Evolutionary conservation across 148 eudicot species (phyloP).

Genomic region (Heliamphora exappendiculata): DNA sequence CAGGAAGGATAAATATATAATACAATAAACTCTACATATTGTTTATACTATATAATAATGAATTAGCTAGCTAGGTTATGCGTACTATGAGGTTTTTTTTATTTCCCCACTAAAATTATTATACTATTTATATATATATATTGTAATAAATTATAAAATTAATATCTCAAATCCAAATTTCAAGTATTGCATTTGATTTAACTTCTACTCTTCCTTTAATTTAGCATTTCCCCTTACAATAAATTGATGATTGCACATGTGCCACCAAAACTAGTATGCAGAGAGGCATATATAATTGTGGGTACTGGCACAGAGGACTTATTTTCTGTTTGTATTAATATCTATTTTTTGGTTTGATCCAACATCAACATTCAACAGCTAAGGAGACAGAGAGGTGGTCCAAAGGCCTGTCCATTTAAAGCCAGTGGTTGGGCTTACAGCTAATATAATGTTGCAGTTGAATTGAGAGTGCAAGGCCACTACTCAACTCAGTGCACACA

Average conservation of each 20-base stretch:
- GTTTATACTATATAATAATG: too few species aligned
- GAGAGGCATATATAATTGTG: not conserved
- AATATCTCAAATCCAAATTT: too few species aligned
- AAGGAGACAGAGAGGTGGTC: conserved; percentile 7
- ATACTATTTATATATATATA: too few species aligned
- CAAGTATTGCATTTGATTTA: too few species aligned
- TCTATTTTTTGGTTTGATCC: not conserved
- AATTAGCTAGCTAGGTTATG: too few species aligned
- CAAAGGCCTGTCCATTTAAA: conserved; percentile 11
- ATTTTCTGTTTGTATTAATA: not conserved
- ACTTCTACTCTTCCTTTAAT: not conserved
- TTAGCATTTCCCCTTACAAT: not conserved
- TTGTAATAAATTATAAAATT: too few species aligned
- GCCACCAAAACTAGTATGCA: not conserved
- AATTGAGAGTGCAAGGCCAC: conserved; percentile 7
- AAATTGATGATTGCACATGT: not conserved
- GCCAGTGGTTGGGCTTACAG: conserved; percentile 14
- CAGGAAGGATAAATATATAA: too few species aligned
- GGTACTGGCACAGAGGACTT: not conserved
- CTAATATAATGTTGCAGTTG: not conserved
- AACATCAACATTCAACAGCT: not conserved
- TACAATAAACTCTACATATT: too few species aligned
- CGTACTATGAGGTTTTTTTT: too few species aligned
- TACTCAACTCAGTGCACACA: too few species aligned
- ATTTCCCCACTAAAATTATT: too few species aligned